Base-by-base conservation (phyloP, 805 yeast species). In the Wickerhamomyces mucosus region DNA sequence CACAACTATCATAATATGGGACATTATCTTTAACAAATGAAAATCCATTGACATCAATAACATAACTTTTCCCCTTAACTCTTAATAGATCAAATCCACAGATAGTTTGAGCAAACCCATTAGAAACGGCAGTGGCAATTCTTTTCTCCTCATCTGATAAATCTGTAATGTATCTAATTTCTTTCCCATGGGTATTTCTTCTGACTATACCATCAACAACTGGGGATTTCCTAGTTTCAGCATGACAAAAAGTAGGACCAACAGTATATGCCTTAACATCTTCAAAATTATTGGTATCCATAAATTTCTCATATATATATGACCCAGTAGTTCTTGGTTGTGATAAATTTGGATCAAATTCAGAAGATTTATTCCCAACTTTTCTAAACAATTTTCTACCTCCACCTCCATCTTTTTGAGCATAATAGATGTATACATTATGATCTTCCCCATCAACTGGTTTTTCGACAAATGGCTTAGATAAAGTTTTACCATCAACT, bases 381-480 rank as follows among this genome's bases (percentile, higher is more conserved):
- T 92, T 92, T 42, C 99, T 69, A 63, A 92, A 92, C 39, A 92
- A 62, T 31, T 94, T 68, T 39, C 99, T 69, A 18, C 99, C 99
- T 42, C 99, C 99, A 35, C 99, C 99, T 28, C 99, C 99, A 32
- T 81, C 80, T 36, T 79, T 71, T 35, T 72, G 70, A 21, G 88
- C 80, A 54, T 89, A 92, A 58, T 92, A 92, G 24, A 92, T 88
- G 55, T 80, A 83, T 28, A 92, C 89, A 51, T 92, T 92, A 58
- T 92, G 99, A 57, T 92, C 96, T 58, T 92, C 99, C 33, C 99
- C 99, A 56, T 92, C 96, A 4, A 88, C 97, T 1, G 99, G 99
- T 46, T 92, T 92, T 55, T 92, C 99, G 21, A 92, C 98, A 65
- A 77, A 92, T 6, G 99, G 99, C 53, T 92, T 92, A 25, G 64